A percentile compares a stretch with the other conserved stretches of the same genome.
phyloP scores from a whole-genome alignment of 805 yeast species.

The Vanderwaltozyma yarrowii region DNA sequence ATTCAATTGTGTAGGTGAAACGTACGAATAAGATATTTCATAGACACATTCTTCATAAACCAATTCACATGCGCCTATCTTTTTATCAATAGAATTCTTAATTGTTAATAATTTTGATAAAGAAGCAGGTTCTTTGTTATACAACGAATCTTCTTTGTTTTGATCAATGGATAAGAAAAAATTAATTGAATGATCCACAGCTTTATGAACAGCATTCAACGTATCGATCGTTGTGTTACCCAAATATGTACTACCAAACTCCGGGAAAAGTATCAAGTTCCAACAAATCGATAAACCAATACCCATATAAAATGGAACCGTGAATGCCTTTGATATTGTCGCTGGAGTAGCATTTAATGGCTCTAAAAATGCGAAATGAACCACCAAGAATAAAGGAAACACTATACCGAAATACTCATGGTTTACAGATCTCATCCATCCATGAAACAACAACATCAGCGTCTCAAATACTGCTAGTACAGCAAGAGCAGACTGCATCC shows the following conservation, averaged over 20 bases:
- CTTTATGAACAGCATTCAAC: slow-evolving; percentile 32
- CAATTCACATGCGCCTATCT: slow-evolving; percentile 28
- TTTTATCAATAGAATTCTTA: slow-evolving; percentile 27
- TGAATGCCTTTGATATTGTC: slow-evolving; percentile 28
- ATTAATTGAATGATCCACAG: slow-evolving; percentile 31
- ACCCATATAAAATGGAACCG: slow-evolving; percentile 38
- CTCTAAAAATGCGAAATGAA: slow-evolving; percentile 39
- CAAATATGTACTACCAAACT: slow-evolving; percentile 40
- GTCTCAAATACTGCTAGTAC: slow-evolving; percentile 37
- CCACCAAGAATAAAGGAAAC: slow-evolving; percentile 39
- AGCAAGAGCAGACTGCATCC: slow-evolving; percentile 33
- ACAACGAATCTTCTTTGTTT: slow-evolving; percentile 6
- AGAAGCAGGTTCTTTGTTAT: slow-evolving; percentile 17
- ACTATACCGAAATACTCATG: slow-evolving; percentile 38
- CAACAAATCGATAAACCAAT: slow-evolving; percentile 36
- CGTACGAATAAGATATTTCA: slow-evolving; percentile 39
- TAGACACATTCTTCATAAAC: slow-evolving; percentile 39
- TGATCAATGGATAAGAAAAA: slow-evolving; percentile 28
- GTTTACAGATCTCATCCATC: slow-evolving; percentile 39
- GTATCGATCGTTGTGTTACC: slow-evolving; percentile 35
- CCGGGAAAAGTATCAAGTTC: slow-evolving; percentile 39
- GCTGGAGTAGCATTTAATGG: slow-evolving; percentile 26
- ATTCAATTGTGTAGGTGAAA: slow-evolving; percentile 35
- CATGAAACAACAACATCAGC: slow-evolving; percentile 38
- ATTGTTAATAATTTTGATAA: slow-evolving; percentile 28